Evolutionary conservation across 129 eudicot genomes (phyloP), one percentile per base, ranked within the genome.

Genomic region (Rutidosis leptorrhynchoides): DNA sequence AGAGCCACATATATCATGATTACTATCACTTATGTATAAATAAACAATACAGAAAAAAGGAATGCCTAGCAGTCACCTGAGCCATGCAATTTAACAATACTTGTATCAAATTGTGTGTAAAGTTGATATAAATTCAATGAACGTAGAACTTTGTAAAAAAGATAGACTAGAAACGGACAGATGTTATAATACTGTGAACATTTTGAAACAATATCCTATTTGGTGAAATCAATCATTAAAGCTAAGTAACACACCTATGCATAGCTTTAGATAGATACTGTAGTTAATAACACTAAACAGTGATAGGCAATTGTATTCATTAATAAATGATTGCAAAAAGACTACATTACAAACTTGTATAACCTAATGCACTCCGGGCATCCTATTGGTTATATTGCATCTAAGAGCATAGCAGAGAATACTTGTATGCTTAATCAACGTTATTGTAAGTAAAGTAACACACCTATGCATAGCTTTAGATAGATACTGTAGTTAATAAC

Each of bases 291-390:
- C 30, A 35, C 5, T 62, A 54, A 54, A 54, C 27, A 23, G 30
- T 8, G 23, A 3, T 54, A 19, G 30, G 27, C 60, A 30, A 30
- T 30, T 30, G 35, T 30, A 35, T 21, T 20, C 51, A n/a, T n/a
- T n/a, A n/a, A 10, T 37, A 40, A 40, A 35, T 62, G 7, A 63
- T 22, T 12, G 14, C 32, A 20, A 43, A 10, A 5, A 40, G 14
- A 7, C 17, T 63, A 40, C 68, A 64, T 23, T 14, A 42, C 32
- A 15, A 42, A 42, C 21, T 24, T 64, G 33, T 21, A 14, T 43
- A 63, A 63, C 15, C 43, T 61, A 16, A 61, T 61, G 66, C 22
- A 63, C 14, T 63, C 15, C 20, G 5, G 15, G 54, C 54, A 37
- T 63, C 30, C 4, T 63, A 63, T 23, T 40, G 9, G 32, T 24